Base-by-base conservation (phyloP, 352 stramenopile genomes). In the Phytophthora multivora region DNA sequence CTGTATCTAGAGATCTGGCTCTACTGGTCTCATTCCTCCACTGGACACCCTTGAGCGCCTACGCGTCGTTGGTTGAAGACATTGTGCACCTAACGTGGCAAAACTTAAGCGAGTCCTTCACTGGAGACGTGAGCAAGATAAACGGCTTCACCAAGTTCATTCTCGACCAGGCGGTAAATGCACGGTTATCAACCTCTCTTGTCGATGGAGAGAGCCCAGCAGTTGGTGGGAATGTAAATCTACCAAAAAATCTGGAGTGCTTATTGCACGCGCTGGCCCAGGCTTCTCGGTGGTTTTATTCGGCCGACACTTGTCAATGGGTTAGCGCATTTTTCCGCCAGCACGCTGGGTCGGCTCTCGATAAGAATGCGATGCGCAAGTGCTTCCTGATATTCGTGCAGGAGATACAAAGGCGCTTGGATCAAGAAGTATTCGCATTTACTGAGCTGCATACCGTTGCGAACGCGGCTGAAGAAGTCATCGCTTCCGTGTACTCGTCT, bases 121-220 rank as follows among this genome's bases (percentile, higher is more conserved):
- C 50, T 41, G 49, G 51, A 5, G 26, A 69, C 12, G 55, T 53
- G 10, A 77, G 70, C 58, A 73, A 16, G 16, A 11, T 79, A 41
- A 83, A 86, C 41, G 79, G 68, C 55, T 86, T 86, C 25, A 78
- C 74, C 8, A 77, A 77, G 41, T 46, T 80, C 19, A 10, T 86
- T 15, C 39, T 82, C 3, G 61, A 80, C 11, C 74, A 82, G 35
- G 53, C 38, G 21, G 21, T 19, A 21, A 19, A 35, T 16, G n/a
- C 33, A 25, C 25, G 7, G 2, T 50, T 31, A 1, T 43, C 33
- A 12, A 45, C 25, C 26, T 25, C 45, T 9, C 31, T 15, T 28
- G 28, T 31, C 11, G 23, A 15, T 16, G 23, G 19, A 73, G 53
- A 25, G 65, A 79, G 28, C 38, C 21, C 21, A 23, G 4, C 4